Base-by-base conservation (phyloP, 768 basidiomycete genomes). In the Asterophora lycoperdoides region DNA sequence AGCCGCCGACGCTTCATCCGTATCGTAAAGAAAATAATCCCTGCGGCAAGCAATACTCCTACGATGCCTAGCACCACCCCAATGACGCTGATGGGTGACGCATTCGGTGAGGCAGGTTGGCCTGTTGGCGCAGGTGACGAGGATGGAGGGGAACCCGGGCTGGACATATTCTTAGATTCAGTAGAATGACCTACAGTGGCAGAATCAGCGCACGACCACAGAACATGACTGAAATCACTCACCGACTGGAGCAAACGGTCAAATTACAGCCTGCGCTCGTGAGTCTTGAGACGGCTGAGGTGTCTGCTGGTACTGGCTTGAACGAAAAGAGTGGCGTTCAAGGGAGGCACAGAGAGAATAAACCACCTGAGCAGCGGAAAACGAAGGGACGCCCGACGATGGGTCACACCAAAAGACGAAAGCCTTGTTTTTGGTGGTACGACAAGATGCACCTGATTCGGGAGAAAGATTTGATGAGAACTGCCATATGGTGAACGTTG, bases 301-400 rank as follows among this genome's bases (percentile, higher is more conserved):
- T 23, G 23, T 6, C 23, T 5, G 19, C 23, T 5, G 19, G 26
- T 6, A 40, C 40, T 36, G 15, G 23, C 56, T 57, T 56, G 58
- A 61, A 64, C 61, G 63, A 66, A 67, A 64, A 52, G 68, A 67
- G 53, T 56, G 65, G 60, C 64, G 61, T 63, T 52, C 64, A 61
- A 62, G 53, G 20, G 17, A 40, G 53, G 20, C 20, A 40, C 13
- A 13, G 32, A 30, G 11, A 30, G 10, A 7, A 46, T 14, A 36
- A 47, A 15, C 18, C 7, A 20, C 15, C 11, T 28, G 11, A 29
- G 35, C 20, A 36, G 46, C 34, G 13, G 13, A n/a, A 45, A 38
- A 30, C 8, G 29, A 45, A 32, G 26, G 36, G 26, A 32, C 40
- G 3, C 17, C 37, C 40, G 36, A 47, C 45, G 33, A 18, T 29